Conservation (phyloP, 2,329 filamentous ascomycete genomes). For the Exophiala alcalophila region DNA sequence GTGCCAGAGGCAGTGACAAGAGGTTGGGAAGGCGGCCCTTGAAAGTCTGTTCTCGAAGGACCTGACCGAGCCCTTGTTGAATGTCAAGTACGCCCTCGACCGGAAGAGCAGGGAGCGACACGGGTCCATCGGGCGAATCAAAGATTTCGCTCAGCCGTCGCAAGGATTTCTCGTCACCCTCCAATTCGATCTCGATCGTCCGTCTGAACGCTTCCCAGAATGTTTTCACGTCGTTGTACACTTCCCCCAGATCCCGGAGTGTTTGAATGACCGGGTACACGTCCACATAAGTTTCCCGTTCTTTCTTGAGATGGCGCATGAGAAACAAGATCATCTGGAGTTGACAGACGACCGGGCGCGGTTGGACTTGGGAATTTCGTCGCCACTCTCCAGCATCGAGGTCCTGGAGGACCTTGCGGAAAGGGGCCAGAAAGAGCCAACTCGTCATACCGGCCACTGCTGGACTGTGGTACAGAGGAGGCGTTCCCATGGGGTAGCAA, state of each 20-base stretch:
- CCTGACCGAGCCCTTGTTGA: slow-evolving; percentile 33
- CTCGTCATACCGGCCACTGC: slow-evolving; percentile 56
- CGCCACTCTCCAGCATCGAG: slow-evolving; percentile 48
- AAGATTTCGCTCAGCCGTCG: slow-evolving; percentile 46
- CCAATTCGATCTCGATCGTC: slow-evolving; percentile 53
- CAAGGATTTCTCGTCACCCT: slow-evolving; percentile 42
- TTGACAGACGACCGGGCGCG: slow-evolving; percentile 51
- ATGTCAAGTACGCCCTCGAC: slow-evolving; percentile 40
- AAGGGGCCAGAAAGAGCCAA: slow-evolving; percentile 59
- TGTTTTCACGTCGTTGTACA: slow-evolving; percentile 53
- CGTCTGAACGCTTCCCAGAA: slow-evolving; percentile 55
- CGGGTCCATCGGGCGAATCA: slow-evolving; percentile 37
- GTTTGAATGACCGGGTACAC: slow-evolving; percentile 42
- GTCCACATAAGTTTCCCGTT: slow-evolving; percentile 39
- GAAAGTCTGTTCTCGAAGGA: slow-evolving; percentile 9
- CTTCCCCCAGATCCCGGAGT: slow-evolving; percentile 42
- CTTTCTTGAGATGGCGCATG: slow-evolving; percentile 46
- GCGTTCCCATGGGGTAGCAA: slow-evolving; percentile 51
- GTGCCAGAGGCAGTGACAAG: slow-evolving; percentile 55
- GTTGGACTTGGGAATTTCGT: slow-evolving; percentile 45
- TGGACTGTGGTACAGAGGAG: slow-evolving; percentile 45
- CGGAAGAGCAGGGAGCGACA: slow-evolving; percentile 34
- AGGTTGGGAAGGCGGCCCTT: slow-evolving; percentile 44
- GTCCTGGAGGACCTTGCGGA: slow-evolving; percentile 55
- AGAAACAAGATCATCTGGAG: slow-evolving; percentile 53